Evolutionary conservation across 2,329 filamentous ascomycete species (phyloP).

Genomic region (Fusarium anthophilum): DNA sequence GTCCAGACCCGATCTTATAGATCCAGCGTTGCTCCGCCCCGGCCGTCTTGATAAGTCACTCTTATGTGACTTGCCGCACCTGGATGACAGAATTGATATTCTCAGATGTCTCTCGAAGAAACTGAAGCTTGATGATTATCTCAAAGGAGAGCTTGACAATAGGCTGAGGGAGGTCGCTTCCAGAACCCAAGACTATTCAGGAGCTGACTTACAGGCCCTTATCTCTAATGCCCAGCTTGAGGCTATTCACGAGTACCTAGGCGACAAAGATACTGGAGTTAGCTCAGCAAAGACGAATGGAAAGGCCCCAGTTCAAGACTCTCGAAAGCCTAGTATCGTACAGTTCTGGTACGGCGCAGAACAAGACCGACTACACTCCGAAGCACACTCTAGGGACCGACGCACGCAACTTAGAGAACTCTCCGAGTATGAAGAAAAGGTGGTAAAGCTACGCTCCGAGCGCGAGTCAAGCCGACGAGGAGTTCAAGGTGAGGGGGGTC

Average conservation of each 20-base stretch:
- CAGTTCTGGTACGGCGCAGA: background rate
- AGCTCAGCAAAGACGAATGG: background rate
- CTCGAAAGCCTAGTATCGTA: background rate
- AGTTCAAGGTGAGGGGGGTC: background rate
- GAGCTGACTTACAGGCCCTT: background rate
- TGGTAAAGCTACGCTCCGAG: background rate
- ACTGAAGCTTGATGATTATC: background rate
- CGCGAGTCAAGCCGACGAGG: background rate
- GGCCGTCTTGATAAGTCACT: slow-evolving; percentile 93
- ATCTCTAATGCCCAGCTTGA: background rate
- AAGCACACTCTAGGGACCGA: background rate
- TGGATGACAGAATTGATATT: slow-evolving; percentile 87
- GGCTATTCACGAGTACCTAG: background rate
- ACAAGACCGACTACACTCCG: background rate
- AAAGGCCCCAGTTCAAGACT: background rate
- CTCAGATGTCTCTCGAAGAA: background rate
- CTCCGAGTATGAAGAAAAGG: background rate
- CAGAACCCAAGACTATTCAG: background rate
- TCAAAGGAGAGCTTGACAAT: background rate
- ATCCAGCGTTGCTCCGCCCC: slow-evolving; percentile 89
- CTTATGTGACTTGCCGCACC: slow-evolving; percentile 85
- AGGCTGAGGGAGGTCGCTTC: background rate
- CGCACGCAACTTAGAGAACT: background rate
- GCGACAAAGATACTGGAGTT: background rate
- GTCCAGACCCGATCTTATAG: slow-evolving; percentile 90